phyloP scores from a whole-genome alignment of 176 grass and related monocot species.

The Guadua angustifolia region DNA sequence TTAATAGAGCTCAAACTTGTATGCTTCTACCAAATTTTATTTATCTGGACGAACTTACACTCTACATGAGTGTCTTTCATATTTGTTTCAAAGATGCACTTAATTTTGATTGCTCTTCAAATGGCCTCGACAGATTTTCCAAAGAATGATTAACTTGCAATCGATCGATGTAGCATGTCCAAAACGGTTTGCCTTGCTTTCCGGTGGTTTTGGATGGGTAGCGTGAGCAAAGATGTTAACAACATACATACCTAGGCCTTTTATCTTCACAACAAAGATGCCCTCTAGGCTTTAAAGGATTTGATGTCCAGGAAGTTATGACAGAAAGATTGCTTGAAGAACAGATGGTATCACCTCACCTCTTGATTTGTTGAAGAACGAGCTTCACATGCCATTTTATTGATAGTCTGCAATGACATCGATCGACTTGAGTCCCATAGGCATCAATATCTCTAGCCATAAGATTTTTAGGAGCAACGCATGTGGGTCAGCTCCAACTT shows the following conservation, averaged over 20 bases:
- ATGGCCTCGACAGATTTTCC: neutral
- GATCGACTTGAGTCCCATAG: neutral
- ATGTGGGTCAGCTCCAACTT: neutral
- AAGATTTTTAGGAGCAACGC: neutral
- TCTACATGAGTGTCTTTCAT: neutral
- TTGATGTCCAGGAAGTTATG: neutral
- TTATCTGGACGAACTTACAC: neutral
- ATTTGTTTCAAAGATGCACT: neutral
- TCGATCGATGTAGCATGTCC: neutral
- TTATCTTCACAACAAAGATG: neutral
- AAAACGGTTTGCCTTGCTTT: neutral
- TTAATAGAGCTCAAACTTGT: too few relatives aligned
- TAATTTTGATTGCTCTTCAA: neutral
- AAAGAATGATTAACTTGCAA: neutral
- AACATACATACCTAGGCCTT: neutral
- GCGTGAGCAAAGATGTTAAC: neutral
- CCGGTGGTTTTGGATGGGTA: neutral
- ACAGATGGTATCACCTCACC: neutral
- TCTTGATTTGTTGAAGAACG: neutral
- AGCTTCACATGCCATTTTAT: constrained; percentile 14
- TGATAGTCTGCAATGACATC: neutral
- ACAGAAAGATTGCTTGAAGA: neutral
- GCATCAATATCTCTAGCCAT: neutral
- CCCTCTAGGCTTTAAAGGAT: neutral
- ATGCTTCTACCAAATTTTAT: too few relatives aligned